Evolutionary conservation across 2,329 filamentous ascomycete genomes (phyloP), one percentile per base, ranked within the genome.

Genomic region (Penicillium sp.): DNA sequence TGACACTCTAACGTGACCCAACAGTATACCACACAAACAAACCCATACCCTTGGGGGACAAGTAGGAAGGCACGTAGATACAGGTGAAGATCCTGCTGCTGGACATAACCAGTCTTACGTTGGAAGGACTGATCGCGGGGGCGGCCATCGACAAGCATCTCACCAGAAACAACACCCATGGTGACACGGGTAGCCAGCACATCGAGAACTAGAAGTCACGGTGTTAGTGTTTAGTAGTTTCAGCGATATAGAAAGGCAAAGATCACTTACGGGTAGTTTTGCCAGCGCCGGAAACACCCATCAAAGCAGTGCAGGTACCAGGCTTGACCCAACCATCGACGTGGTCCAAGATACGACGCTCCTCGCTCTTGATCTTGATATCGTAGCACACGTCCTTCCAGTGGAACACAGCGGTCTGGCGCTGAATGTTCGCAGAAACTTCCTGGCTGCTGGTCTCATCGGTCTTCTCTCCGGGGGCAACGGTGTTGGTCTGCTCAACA

Each of bases 311-410:
- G 55, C 96, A 75, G 16, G 91, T 96, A 60, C 93, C 93, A 3
- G 93, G 93, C 76, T 96, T 95, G 60, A 97, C 92, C 90, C 91
- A 97, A 37, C 93, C 93, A 70, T 96, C 90, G 13, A 96, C 90
- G 62, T 95, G 82, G 68, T 96, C 88, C 59, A 97, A 80, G 68
- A 97, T 90, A 44, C 89, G 86, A 16, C 92, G 85, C 1, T 82
- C 78, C 68, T 94, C 86, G 14, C 82, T 81, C 80, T 96, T 96
- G 77, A 96, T 92, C 68, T 86, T 86, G 72, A 92, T 89, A 60
- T 91, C 88, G 68, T 91, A 96, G 77, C 89, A 92, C 1, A 96
- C 88, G 66, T 94, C 83, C 64, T 88, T 84, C 92, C 92, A 96
- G 70, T 92, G 89, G 81, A 96, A 96, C 60, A 93, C 86, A 22